phyloP scores from a whole-genome alignment of 1,284 basidiomycete genomes.

The Psilocybe mexicana region DNA sequence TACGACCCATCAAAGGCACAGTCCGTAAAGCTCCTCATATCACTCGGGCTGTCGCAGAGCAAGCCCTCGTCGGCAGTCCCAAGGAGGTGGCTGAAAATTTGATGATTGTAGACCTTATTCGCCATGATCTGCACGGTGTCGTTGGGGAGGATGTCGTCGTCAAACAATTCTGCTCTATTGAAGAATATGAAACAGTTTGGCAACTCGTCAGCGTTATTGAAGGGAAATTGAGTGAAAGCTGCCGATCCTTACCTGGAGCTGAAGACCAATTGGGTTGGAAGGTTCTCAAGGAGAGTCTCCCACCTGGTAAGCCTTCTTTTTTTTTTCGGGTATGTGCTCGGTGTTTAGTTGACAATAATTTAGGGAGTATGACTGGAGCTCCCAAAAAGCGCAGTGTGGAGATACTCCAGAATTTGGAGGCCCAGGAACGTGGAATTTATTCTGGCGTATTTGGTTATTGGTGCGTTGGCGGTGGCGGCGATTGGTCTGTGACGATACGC shows the following conservation, averaged over 20 bases:
- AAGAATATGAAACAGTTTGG: conserved; percentile 95
- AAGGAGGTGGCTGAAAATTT: conserved; percentile 98
- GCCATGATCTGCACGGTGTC: conserved; percentile 85
- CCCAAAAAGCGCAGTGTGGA: conserved; percentile 94
- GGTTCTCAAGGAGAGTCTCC: conserved; percentile 77
- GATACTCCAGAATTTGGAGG: conserved; percentile 84
- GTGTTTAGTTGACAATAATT: conserved; percentile 3
- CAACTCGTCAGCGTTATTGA: conserved; percentile 95
- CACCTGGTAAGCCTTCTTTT: conserved; percentile 65
- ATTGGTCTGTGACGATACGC: conserved; percentile 96
- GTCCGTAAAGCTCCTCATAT: conserved; percentile 65
- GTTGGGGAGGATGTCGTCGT: conserved; percentile 80
- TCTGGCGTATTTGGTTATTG: conserved; percentile 96
- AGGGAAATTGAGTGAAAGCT: conserved; percentile 47
- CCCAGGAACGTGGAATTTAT: conserved; percentile 75
- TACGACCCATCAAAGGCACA: conserved; percentile 97
- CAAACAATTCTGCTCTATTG: conserved; percentile 85
- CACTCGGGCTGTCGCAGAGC: conserved; percentile 63
- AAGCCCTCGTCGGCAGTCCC: conserved; percentile 67
- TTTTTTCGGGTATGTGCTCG: background rate
- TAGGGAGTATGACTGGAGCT: conserved; percentile 97
- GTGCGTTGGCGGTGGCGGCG: conserved; percentile 85
- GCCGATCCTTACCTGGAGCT: conserved; percentile 31
- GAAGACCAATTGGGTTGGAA: conserved; percentile 70
- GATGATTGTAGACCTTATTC: conserved; percentile 98